Conservation (phyloP, 2,329 filamentous ascomycete genomes). For the Neophaeococcomyces aloes region DNA sequence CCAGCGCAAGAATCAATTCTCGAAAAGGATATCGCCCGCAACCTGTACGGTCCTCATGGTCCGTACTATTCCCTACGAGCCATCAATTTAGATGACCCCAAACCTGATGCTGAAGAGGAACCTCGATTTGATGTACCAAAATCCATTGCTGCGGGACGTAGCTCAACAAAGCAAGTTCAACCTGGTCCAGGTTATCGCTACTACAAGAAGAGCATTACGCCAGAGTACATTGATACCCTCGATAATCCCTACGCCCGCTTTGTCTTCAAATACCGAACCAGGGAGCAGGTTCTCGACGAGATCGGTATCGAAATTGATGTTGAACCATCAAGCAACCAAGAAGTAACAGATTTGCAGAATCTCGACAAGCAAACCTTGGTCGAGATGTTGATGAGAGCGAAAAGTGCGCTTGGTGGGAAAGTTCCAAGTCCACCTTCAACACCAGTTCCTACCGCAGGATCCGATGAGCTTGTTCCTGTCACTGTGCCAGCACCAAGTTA, state of each 20-base stretch:
- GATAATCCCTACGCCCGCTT: constrained; percentile 27
- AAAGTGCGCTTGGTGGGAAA: constrained; percentile 5
- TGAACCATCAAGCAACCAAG: constrained; percentile 17
- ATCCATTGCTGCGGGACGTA: constrained; percentile 10
- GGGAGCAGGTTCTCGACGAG: constrained; percentile 18
- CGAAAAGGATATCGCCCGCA: not conserved
- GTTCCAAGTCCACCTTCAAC: constrained; percentile 12
- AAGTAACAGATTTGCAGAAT: constrained; percentile 15
- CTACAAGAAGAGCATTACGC: constrained; percentile 23
- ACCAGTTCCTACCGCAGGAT: constrained; percentile 3
- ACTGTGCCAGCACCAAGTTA: constrained; percentile 13
- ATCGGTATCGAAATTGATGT: constrained; percentile 13
- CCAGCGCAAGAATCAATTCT: not conserved
- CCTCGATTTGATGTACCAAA: constrained; percentile 21
- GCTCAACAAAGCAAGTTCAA: constrained; percentile 25
- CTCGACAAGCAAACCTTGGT: constrained; percentile 18
- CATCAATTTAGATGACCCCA: not conserved
- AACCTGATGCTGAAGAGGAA: constrained; percentile 17
- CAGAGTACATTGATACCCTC: constrained; percentile 24
- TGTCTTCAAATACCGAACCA: constrained; percentile 26
- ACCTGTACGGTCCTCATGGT: constrained; percentile 20
- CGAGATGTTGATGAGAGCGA: constrained; percentile 14
- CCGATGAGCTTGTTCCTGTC: constrained; percentile 8
- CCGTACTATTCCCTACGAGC: constrained; percentile 13
- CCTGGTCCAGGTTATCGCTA: constrained; percentile 23